Percentiles rank a stretch among this genome's conserved stretches.
Conservation (phyloP, 129 eudicot species). For the Centaurea solstitialis region DNA sequence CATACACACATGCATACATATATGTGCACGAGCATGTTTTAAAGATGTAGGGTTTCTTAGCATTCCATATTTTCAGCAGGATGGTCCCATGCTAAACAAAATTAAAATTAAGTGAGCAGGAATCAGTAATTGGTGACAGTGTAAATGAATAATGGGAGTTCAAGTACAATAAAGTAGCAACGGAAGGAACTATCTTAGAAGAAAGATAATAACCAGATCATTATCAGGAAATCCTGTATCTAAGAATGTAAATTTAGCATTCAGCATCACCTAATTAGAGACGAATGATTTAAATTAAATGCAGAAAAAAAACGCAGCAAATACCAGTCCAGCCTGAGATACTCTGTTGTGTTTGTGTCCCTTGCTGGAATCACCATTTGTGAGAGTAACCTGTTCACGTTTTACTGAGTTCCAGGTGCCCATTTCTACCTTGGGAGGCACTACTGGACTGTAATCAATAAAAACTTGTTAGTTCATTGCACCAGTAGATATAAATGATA, state of each 20-base stretch:
- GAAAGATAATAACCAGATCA: neutral
- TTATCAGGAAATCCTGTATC: neutral
- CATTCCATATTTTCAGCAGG: conserved; percentile 7
- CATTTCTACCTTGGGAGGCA: conserved; percentile 52
- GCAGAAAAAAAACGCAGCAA: conserved; percentile 12
- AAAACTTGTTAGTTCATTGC: conserved; percentile 13
- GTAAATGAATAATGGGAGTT: conserved; percentile 3
- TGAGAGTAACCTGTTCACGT: conserved; percentile 35
- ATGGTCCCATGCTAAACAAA: conserved; percentile 11
- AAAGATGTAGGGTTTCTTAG: conserved; percentile 1
- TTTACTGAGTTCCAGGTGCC: conserved; percentile 80
- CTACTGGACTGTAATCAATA: conserved; percentile 30
- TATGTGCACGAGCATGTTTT: neutral
- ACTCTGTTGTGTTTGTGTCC: conserved; percentile 41
- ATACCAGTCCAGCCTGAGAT: conserved; percentile 52
- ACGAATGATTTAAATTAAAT: conserved; percentile 2
- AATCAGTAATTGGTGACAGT: neutral
- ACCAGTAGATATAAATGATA: neutral
- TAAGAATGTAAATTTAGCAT: neutral
- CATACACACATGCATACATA: neutral
- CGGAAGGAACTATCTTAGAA: neutral
- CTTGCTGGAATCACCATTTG: conserved; percentile 26
- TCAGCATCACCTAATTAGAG: neutral
- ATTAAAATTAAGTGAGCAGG: neutral
- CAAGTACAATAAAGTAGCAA: conserved; percentile 6